Conservation (phyloP, 495 filamentous ascomycete genomes). For the Pseudoneurospora amorphoporcata region DNA sequence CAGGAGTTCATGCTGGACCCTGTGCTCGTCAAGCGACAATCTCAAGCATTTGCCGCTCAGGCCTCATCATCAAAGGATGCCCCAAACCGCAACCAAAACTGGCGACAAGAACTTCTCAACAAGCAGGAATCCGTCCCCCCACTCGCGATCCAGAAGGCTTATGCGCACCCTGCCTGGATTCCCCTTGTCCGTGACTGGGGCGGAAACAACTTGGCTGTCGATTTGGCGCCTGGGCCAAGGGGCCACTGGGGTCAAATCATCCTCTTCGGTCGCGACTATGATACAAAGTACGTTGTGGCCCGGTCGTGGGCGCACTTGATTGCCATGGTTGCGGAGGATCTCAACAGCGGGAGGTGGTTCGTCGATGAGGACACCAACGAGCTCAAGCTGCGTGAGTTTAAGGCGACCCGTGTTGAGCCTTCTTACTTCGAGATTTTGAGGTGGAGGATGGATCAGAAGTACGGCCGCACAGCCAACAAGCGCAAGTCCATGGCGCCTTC, state of each 20-base stretch:
- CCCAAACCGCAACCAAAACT: constrained; percentile 47
- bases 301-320: constrained; percentile 87
- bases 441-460: constrained; percentile 91
- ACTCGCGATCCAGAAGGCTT: constrained; percentile 79
- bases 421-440: constrained; percentile 87
- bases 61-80: constrained; percentile 38
- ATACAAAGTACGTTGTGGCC: constrained; percentile 93
- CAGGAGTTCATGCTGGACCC: constrained; percentile 64
- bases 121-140: constrained; percentile 84
- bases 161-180: constrained; percentile 93
- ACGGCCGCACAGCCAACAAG: constrained; percentile 53
- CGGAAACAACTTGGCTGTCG: constrained; percentile 90
- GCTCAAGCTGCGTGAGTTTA: constrained; percentile 86
- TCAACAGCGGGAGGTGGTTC: constrained; percentile 73
- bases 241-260: constrained; percentile 96
- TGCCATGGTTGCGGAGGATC: constrained; percentile 78
- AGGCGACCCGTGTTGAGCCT: constrained; percentile 78
- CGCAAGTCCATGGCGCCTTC: constrained; percentile 28
- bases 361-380: constrained; percentile 89
- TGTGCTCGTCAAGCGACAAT: constrained; percentile 27
- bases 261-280: constrained; percentile 93
- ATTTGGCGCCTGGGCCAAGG: constrained; percentile 82
- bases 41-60: constrained; percentile 28
- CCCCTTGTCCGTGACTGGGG: constrained; percentile 96
- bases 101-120: constrained; percentile 76